Evolutionary conservation across 1,139 yeast species (phyloP).

Genomic region (Komagataea norvegica): DNA sequence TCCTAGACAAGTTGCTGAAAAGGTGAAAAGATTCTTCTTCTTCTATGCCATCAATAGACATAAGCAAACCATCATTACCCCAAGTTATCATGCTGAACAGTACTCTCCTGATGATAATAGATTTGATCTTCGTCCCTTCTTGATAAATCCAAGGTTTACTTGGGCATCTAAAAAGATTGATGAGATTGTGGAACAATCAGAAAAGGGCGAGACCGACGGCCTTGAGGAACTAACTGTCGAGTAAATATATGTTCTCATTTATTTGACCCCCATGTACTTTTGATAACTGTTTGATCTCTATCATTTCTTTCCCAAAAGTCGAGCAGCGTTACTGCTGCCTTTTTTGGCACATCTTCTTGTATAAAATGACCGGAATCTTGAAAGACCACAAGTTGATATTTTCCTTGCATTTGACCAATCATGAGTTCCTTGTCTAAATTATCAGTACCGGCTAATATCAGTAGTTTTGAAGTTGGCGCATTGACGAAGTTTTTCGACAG

Average conservation of each 20-base stretch:
- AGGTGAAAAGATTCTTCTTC: constrained; percentile 88
- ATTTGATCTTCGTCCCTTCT: constrained; percentile 89
- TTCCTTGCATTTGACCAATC: constrained; percentile 97
- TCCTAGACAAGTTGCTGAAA: constrained; percentile 82
- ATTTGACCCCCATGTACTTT: constrained; percentile 34
- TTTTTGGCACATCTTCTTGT: constrained; percentile 82
- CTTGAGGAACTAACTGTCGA: constrained; percentile 42
- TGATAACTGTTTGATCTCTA: constrained; percentile 30
- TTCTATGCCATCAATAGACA: constrained; percentile 93
- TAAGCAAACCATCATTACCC: constrained; percentile 94
- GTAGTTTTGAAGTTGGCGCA: constrained; percentile 57
- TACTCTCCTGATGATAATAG: constrained; percentile 98
- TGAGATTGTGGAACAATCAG: constrained; percentile 54
- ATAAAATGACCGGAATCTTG: constrained; percentile 84
- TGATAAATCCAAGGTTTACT: constrained; percentile 85
- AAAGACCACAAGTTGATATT: constrained; percentile 82
- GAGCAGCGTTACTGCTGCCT: constrained; percentile 53
- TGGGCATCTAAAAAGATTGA: constrained; percentile 91
- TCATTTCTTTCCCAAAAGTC: constrained; percentile 54
- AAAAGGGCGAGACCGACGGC: constrained; percentile 31
- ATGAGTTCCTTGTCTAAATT: constrained; percentile 77
- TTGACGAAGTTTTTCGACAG: constrained; percentile 61
- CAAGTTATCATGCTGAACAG: constrained; percentile 95
- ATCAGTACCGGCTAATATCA: constrained; percentile 88
- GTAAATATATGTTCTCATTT: constrained; percentile 20